These are phyloP conservation scores for Penicillium macrosclerotiorum DNA, from an alignment of 495 filamentous ascomycete species.

Conservation along the genomic window DNA sequence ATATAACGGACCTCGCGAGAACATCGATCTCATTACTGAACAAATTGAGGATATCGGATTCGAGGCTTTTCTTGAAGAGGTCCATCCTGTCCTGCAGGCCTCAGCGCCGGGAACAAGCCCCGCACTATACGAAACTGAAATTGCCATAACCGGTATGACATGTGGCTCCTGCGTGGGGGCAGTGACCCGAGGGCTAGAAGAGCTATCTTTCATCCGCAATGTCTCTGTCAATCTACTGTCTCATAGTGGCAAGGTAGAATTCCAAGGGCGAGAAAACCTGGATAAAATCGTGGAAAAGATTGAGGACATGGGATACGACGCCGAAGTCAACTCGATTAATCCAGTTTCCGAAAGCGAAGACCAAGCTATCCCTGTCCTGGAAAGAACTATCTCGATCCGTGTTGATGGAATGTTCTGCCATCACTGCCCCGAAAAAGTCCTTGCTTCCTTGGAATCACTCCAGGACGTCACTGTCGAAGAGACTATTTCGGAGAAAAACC, in stretches of 20 bases:
- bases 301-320: constrained; percentile 80
- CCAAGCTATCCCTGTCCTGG: constrained; percentile 12
- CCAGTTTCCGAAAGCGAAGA: constrained; percentile 13
- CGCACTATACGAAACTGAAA: constrained; percentile 48
- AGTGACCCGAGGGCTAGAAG: constrained; percentile 63
- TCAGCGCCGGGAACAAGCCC: constrained; percentile 1
- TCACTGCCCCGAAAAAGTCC: constrained; percentile 70
- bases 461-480: constrained; percentile 51
- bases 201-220: constrained; percentile 59
- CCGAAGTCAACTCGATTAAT: constrained; percentile 47
- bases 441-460: constrained; percentile 50
- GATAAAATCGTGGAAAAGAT: constrained; percentile 65
- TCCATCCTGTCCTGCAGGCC: constrained; percentile 30
- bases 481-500: constrained; percentile 49
- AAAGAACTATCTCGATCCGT: constrained; percentile 61
- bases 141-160: constrained; percentile 81
- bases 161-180: constrained; percentile 70
- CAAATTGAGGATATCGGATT: constrained; percentile 57
- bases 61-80: constrained; percentile 49
- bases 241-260: constrained; percentile 68
- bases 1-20: constrained; percentile 41
- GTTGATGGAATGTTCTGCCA: constrained; percentile 87
- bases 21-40: constrained; percentile 42
- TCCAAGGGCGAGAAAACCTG: constrained; percentile 51
- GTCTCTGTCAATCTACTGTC: constrained; percentile 69